Conservation (phyloP, 176 grass and related monocot genomes). For the Phyllostachys edulis region DNA sequence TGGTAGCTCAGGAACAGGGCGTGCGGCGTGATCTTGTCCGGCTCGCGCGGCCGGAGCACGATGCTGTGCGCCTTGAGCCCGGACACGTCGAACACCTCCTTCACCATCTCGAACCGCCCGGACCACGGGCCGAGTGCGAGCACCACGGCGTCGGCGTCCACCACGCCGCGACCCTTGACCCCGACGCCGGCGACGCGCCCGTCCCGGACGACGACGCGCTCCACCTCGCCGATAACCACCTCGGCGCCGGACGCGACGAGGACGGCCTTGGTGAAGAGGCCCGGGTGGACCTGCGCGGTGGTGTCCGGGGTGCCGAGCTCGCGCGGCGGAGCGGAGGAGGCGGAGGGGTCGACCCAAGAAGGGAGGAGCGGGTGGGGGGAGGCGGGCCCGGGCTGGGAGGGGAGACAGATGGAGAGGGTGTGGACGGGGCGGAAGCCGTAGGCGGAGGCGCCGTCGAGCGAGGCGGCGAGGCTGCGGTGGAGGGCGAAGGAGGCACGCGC, state of each 20-base stretch:
- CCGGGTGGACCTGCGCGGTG: slow-evolving; percentile 89
- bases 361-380: slow-evolving; percentile 45
- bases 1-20: slow-evolving; percentile 87
- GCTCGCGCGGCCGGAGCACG: slow-evolving; percentile 61
- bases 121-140: slow-evolving; percentile 91
- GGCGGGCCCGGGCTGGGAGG: not conserved
- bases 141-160: slow-evolving; percentile 70
- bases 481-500: slow-evolving; percentile 73
- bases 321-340: slow-evolving; percentile 46
- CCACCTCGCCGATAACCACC: slow-evolving; percentile 68
- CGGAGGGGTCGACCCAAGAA: slow-evolving; percentile 57
- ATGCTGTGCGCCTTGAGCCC: slow-evolving; percentile 87
- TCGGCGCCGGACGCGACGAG: slow-evolving; percentile 70
- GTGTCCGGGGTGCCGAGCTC: slow-evolving; percentile 68
- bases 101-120: slow-evolving; percentile 40
- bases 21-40: slow-evolving; percentile 72
- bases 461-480: slow-evolving; percentile 51
- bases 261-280: slow-evolving; percentile 69
- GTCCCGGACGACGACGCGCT: slow-evolving; percentile 54
- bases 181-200: slow-evolving; percentile 56
- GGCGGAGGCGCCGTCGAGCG: slow-evolving; percentile 48
- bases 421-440: slow-evolving; percentile 81
- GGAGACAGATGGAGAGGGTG: slow-evolving; percentile 56
- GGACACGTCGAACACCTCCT: slow-evolving; percentile 62
- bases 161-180: slow-evolving; percentile 45